Conservation (phyloP, 768 basidiomycete species). For the Suillus subalutaceus region DNA sequence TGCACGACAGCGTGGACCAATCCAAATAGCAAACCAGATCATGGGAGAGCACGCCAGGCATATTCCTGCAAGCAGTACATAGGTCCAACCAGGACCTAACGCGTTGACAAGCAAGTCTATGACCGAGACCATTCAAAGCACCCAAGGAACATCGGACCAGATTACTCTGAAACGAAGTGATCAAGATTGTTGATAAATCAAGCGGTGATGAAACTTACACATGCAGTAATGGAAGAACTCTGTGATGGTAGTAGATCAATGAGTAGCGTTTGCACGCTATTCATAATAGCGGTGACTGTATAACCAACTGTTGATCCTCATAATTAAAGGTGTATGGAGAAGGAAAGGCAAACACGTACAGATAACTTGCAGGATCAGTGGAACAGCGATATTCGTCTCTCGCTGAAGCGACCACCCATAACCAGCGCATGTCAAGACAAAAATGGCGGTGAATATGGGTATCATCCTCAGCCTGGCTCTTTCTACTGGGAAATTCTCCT, state of each 20-base stretch:
- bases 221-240: conserved; percentile 71
- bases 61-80: conserved; percentile 59
- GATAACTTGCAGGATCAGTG: conserved; percentile 51
- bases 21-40: conserved; percentile 50
- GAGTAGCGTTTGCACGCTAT: conserved; percentile 60
- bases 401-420: conserved; percentile 66
- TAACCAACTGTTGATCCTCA: conserved; percentile 48
- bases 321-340: background rate
- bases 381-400: conserved; percentile 51
- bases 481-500: conserved; percentile 61
- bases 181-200: background rate
- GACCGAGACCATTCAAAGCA: conserved; percentile 61
- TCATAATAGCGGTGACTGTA: conserved; percentile 51
- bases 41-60: conserved; percentile 51
- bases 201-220: conserved; percentile 46
- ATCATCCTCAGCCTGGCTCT: conserved; percentile 53
- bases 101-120: conserved; percentile 63
- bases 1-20: conserved; percentile 60
- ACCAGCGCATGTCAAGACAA: conserved; percentile 44
- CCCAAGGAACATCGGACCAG: conserved; percentile 66
- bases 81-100: conserved; percentile 71
- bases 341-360: conserved; percentile 25
- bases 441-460: conserved; percentile 45
- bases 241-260: conserved; percentile 66
- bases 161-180: conserved; percentile 55